Evolutionary conservation across 805 yeast species (phyloP), one percentile per base, ranked within the genome.

Genomic region (Saccharomycopsis oosterbeekiorum): DNA sequence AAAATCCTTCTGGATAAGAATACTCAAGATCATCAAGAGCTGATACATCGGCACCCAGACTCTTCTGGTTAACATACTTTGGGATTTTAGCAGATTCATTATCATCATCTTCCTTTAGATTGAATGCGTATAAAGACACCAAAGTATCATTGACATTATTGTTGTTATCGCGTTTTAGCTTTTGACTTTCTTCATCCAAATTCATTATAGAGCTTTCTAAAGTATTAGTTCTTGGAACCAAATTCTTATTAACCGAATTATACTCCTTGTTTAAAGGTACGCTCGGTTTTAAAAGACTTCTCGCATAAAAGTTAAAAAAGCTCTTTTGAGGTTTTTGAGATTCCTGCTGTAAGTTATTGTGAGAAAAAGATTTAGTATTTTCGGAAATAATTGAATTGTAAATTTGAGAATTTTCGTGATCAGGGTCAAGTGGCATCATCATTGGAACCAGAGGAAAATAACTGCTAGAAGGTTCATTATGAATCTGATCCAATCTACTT

Each of bases 1-100:
- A 72, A 58, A 78, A 79, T 0, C 82, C 82, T 64, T 79, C 81
- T 0, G 82, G 82, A 59, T 76, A 76, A n/a, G 37, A 39, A 17
- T 41, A 15, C 1, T 26, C 51, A 39, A 58, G 34, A 2, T 59
- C 34, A 26, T 29, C 41, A n/a, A 51, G 15, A n/a, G 14, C 24
- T 9, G 41, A 5, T 24, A 34, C 39, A 15, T 56, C 54, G 4
- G 34, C 17, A 26, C n/a, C 15, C 21, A 9, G n/a, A 26, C 4
- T 34, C 15, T 54, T 54, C 14, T 19, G 29, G 6, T 26, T 17
- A 11, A 15, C 24, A 42, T 11, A 11, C 17, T 24, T 26, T 19
- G 24, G 14, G 6, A 19, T 39, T 36, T 17, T n/a, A 43, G 42
- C 26, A 14, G 10, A 15, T 11, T 39, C n/a, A 41, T 29, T 10